Percentiles rank a stretch among this genome's conserved stretches.
Conservation (phyloP, 2,329 filamentous ascomycete genomes). For the Cladosporium sp. region DNA sequence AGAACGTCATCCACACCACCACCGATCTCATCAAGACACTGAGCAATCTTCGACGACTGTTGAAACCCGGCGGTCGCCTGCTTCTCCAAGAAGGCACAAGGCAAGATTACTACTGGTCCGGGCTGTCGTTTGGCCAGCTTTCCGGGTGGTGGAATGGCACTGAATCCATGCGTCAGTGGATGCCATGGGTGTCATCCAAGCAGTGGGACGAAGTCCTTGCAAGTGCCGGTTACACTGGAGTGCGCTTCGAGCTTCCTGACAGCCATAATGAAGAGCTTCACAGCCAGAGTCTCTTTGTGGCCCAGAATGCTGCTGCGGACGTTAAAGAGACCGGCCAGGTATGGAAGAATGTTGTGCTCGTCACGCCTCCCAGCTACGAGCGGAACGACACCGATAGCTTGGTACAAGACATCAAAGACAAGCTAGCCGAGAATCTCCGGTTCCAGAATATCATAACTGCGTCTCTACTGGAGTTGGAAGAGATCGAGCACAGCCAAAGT, state of each 20-base stretch:
- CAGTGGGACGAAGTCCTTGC: slow-evolving; percentile 21
- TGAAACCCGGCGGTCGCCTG: slow-evolving; percentile 31
- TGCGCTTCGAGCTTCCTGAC: slow-evolving; percentile 10
- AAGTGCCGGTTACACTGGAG: slow-evolving; percentile 20
- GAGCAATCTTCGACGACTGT: slow-evolving; percentile 27
- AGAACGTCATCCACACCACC: slow-evolving; percentile 32
- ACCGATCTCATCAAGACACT: slow-evolving; percentile 23
- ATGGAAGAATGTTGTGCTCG: background rate
- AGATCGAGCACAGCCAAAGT: slow-evolving; percentile 2
- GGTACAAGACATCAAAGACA: background rate
- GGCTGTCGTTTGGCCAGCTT: slow-evolving; percentile 23
- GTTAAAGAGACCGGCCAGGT: background rate
- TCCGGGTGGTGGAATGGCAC: slow-evolving; percentile 26
- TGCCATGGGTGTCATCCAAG: slow-evolving; percentile 18
- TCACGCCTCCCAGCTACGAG: background rate
- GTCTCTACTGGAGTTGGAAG: background rate
- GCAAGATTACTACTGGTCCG: slow-evolving; percentile 13
- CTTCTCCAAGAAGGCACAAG: background rate
- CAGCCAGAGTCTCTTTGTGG: background rate
- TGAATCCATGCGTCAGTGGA: slow-evolving; percentile 21
- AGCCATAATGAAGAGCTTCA: slow-evolving; percentile 1
- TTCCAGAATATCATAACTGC: background rate
- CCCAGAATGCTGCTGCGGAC: background rate
- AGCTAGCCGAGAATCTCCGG: background rate
- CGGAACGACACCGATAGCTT: background rate